Conservation (phyloP, 768 basidiomycete genomes). For the Mycena belliarum region DNA sequence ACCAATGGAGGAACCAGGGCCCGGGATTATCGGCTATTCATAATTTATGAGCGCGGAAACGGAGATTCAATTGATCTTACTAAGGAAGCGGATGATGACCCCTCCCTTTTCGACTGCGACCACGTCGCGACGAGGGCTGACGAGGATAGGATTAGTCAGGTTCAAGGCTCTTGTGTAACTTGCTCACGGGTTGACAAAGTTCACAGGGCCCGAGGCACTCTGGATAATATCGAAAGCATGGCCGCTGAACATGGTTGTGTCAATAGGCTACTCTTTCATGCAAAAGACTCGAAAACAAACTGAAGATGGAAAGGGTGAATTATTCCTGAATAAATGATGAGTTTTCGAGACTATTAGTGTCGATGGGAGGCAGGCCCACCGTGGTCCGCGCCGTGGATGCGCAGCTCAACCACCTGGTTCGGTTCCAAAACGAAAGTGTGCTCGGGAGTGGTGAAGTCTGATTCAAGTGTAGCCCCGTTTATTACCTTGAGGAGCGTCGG, state of each 20-base stretch:
- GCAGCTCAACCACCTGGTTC: slow-evolving; percentile 35
- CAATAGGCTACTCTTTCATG: not conserved
- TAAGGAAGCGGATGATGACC: slow-evolving; percentile 7
- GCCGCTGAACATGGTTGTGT: slow-evolving; percentile 10
- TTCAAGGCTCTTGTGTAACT: not conserved
- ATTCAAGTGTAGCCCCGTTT: slow-evolving; percentile 30
- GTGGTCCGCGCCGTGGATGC: slow-evolving; percentile 26
- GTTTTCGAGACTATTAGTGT: not conserved
- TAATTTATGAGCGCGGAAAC: not conserved
- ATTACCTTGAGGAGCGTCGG: slow-evolving; percentile 34
- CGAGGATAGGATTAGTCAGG: not conserved
- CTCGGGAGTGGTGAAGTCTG: slow-evolving; percentile 34
- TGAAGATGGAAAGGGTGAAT: not conserved
- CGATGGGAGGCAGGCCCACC: not conserved
- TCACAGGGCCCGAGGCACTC: slow-evolving; percentile 15
- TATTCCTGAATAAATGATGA: not conserved
- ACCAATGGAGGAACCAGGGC: slow-evolving; percentile 4
- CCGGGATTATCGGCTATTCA: not conserved
- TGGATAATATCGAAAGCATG: slow-evolving; percentile 31
- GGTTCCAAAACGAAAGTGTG: slow-evolving; percentile 40
- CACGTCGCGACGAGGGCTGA: slow-evolving; percentile 27
- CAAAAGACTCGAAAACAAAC: not conserved
- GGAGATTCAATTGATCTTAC: not conserved
- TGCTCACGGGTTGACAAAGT: slow-evolving; percentile 25
- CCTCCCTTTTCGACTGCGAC: slow-evolving; percentile 16